Percentiles rank a stretch among this genome's conserved stretches.
phyloP scores from a whole-genome alignment of 2,329 filamentous ascomycete genomes.

The Nigrospora osmanthi region DNA sequence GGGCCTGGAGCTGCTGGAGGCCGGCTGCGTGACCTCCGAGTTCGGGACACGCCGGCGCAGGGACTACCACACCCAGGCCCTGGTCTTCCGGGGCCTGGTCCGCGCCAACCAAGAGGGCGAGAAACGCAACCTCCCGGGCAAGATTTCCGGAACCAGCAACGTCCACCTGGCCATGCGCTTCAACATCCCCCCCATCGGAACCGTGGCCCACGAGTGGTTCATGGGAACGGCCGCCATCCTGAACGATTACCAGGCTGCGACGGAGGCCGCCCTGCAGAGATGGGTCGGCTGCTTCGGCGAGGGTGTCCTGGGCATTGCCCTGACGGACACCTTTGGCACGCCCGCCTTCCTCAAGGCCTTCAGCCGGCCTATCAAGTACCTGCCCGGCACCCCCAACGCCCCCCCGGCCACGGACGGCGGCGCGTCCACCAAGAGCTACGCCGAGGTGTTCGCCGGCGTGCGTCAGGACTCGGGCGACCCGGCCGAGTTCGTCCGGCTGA shows the following conservation, averaged over 20 bases:
- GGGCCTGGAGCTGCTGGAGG: slow-evolving; percentile 67
- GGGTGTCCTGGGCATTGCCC: slow-evolving; percentile 73
- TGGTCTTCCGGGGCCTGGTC: slow-evolving; percentile 82
- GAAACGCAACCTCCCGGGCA: slow-evolving; percentile 58
- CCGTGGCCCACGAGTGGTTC: slow-evolving; percentile 95
- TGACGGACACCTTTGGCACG: slow-evolving; percentile 96
- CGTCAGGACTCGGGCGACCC: slow-evolving; percentile 90
- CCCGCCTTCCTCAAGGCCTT: slow-evolving; percentile 82
- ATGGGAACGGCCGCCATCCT: slow-evolving; percentile 95
- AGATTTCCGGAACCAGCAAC: slow-evolving; percentile 85
- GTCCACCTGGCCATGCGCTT: slow-evolving; percentile 96
- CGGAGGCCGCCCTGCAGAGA: slow-evolving; percentile 74
- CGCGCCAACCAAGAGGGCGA: slow-evolving; percentile 66
- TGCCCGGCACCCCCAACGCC: slow-evolving; percentile 30
- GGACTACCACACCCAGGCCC: slow-evolving; percentile 90
- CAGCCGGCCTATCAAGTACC: slow-evolving; percentile 49
- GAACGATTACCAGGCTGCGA: slow-evolving; percentile 75
- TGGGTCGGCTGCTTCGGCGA: slow-evolving; percentile 91
- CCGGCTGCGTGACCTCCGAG: slow-evolving; percentile 84
- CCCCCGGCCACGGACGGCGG: slow-evolving; percentile 32
- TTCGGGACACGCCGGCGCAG: slow-evolving; percentile 85
- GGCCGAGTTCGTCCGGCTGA: slow-evolving; percentile 66
- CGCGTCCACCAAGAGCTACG: slow-evolving; percentile 56
- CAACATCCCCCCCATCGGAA: slow-evolving; percentile 76
- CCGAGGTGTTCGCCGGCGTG: slow-evolving; percentile 74